Conservation (phyloP, 2,329 filamentous ascomycete genomes). For the Beauveria brongniartii region DNA sequence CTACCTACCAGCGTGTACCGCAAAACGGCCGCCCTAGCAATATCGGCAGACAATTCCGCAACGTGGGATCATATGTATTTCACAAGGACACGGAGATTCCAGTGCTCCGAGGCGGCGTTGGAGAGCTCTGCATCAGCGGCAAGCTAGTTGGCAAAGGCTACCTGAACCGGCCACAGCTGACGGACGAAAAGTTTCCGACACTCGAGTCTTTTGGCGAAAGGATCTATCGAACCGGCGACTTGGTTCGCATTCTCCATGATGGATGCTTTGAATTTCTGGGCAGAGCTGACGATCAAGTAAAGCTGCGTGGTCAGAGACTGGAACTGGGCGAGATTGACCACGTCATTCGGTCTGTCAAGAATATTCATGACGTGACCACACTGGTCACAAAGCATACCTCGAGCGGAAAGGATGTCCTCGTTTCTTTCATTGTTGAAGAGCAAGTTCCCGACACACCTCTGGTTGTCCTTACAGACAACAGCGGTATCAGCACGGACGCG, state of each 20-base stretch:
- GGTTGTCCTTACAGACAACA: conserved; percentile 21
- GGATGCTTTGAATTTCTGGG: conserved; percentile 82
- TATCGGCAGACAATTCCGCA: conserved; percentile 79
- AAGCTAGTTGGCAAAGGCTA: conserved; percentile 86
- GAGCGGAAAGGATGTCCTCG: conserved; percentile 73
- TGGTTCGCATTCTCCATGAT: conserved; percentile 74
- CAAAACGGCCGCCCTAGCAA: conserved; percentile 74
- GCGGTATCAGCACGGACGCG: conserved; percentile 36
- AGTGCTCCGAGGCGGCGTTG: conserved; percentile 69
- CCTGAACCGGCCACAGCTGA: conserved; percentile 71
- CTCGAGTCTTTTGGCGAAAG: conserved; percentile 48
- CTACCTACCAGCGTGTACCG: conserved; percentile 78
- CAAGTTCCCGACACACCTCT: conserved; percentile 13
- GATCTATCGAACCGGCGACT: conserved; percentile 81
- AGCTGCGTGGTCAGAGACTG: conserved; percentile 78
- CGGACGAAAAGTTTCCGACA: conserved; percentile 64
- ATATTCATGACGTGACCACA: conserved; percentile 64
- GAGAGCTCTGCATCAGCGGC: conserved; percentile 83
- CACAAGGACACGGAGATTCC: conserved; percentile 59
- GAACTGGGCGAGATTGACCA: conserved; percentile 91
- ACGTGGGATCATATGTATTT: conserved; percentile 78
- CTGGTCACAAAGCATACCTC: conserved; percentile 62
- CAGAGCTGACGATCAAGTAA: conserved; percentile 84
- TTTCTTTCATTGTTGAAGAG: conserved; percentile 56
- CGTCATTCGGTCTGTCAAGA: conserved; percentile 54